Base-by-base conservation (phyloP, 768 basidiomycete species). In the Pholiota microspora region DNA sequence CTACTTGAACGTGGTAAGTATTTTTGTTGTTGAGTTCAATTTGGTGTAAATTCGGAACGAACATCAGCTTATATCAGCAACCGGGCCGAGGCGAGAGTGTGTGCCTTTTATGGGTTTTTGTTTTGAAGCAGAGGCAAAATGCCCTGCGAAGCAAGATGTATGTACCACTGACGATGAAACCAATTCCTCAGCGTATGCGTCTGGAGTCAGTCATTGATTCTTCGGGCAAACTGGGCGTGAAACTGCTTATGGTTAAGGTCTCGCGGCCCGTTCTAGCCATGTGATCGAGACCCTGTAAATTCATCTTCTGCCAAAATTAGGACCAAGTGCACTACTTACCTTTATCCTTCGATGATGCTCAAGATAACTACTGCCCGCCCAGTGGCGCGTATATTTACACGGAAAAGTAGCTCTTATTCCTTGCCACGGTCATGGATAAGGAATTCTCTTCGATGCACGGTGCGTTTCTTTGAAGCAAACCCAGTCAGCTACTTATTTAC, bases 321-420 rank as follows among this genome's bases (percentile, higher is more conserved):
- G 4, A 4, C 27, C 8, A 21, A 18, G 31, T 49, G 29, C 48
- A 23, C 48, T 49, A n/a, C 8, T 28, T n/a, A 23, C 48, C 21
- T 3, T 15, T 34, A 42, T 15, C 7, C 15, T 8, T 32, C 47
- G 18, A 49, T 24, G 8, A 51, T 51, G 51, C 18, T 51, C 51
- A 51, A 52, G 50, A 36, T 51, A 23, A 16, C 50, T 13, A 35
- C 55, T 48, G 23, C 50, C 16, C n/a, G 45, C 46, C 24, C 45
- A 15, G 7, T 51, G n/a, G 18, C 40, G 9, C 35, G 35, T 12
- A 45, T 52, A 36, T n/a, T n/a, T n/a, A 5, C 35, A 24, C 44
- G 28, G 27, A 16, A n/a, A 49, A 8, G 10, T n/a, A 7, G 21
- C 27, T 12, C 44, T 28, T 18, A 8, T 12, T 21, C 40, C 25